Percentiles rank a stretch among this genome's conserved stretches.
Conservation (phyloP, 345 rosid species). For the Lepidium africanum region DNA sequence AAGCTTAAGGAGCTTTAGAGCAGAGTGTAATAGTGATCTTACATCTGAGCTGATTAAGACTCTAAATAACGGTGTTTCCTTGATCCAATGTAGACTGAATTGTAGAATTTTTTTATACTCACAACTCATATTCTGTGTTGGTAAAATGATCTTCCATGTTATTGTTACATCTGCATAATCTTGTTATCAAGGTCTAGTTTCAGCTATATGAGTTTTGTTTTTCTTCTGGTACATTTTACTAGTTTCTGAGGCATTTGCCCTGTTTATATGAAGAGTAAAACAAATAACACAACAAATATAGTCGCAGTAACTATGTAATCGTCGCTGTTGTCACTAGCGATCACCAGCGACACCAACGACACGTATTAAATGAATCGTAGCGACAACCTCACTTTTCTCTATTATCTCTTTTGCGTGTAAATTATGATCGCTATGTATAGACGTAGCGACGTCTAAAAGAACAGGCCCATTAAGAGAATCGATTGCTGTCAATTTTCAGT, state of each 20-base stretch:
- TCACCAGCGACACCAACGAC: too few species aligned
- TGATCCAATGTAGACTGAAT: neutral
- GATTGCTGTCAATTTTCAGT: too few species aligned
- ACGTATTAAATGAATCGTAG: too few species aligned
- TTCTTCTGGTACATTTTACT: neutral
- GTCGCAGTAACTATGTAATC: too few species aligned
- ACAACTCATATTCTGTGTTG: neutral
- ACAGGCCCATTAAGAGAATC: neutral
- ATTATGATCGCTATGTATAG: too few species aligned
- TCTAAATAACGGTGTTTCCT: neutral
- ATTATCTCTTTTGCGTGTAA: too few species aligned
- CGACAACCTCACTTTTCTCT: too few species aligned
- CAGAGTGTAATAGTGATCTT: neutral
- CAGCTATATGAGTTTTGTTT: neutral
- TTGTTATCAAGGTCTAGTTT: neutral
- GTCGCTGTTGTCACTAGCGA: too few species aligned
- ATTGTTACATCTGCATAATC: neutral
- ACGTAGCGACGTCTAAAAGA: too few species aligned
- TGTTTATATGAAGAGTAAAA: too few species aligned
- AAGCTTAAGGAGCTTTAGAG: neutral
- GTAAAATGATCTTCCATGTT: neutral
- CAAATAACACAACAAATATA: too few species aligned
- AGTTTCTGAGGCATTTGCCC: neutral
- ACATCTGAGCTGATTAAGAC: neutral
- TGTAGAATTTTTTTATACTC: neutral